Percentiles rank a stretch among this genome's conserved stretches.
Conservation (phyloP, 2,329 filamentous ascomycete genomes). For the Nothophoma quercina region DNA sequence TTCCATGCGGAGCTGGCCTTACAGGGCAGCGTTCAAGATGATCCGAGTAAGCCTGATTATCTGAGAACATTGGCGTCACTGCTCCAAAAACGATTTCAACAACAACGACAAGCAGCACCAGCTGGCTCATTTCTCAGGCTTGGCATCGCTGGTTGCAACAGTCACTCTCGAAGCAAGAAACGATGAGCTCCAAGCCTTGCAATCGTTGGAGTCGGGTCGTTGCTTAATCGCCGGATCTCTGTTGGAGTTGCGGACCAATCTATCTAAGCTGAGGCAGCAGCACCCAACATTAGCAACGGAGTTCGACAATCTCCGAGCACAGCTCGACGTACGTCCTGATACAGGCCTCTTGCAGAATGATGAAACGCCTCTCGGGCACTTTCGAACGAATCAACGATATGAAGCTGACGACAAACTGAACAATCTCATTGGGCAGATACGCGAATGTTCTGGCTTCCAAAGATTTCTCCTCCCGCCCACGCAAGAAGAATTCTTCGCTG, state of each 20-base stretch:
- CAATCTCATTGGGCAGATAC: not conserved
- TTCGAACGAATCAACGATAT: too few relatives aligned
- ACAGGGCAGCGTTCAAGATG: too few relatives aligned
- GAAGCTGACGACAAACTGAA: too few relatives aligned
- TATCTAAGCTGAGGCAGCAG: not conserved
- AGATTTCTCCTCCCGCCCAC: conserved; percentile 5
- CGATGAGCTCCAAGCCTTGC: not conserved
- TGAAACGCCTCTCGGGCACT: too few relatives aligned
- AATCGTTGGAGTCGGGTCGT: not conserved
- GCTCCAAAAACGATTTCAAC: too few relatives aligned
- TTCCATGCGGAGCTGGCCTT: too few relatives aligned
- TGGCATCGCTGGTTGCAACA: not conserved
- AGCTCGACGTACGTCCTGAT: not conserved
- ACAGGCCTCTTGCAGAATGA: too few relatives aligned
- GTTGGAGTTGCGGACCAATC: not conserved
- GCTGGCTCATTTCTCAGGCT: not conserved
- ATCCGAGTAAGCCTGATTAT: too few relatives aligned
- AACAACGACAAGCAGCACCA: not conserved
- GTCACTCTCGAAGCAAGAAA: not conserved
- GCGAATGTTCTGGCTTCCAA: not conserved
- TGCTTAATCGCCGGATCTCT: not conserved
- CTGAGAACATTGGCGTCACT: too few relatives aligned
- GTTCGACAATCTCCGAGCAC: not conserved
- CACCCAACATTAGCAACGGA: not conserved
- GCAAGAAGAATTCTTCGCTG: not conserved